A percentile compares a stretch with the other conserved stretches of the same genome.
These are phyloP conservation scores for Ogataea sp. DNA, from an alignment of 805 yeast species.

Conservation along the genomic window DNA sequence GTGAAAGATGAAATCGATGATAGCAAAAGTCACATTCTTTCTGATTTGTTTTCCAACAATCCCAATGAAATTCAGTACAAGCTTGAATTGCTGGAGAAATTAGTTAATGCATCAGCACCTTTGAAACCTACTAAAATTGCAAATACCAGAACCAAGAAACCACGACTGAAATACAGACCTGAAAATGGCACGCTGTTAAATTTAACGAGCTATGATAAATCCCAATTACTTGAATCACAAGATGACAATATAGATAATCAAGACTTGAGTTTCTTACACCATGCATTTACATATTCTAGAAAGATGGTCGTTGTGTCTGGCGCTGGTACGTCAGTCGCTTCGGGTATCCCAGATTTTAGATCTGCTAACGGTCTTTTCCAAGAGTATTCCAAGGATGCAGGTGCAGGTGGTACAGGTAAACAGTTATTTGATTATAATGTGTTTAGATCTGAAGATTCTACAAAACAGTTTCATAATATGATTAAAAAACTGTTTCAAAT, in stretches of 20 bases:
- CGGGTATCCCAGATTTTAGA: slow-evolving; percentile 78
- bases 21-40: too few species aligned
- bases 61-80: neutral
- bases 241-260: slow-evolving; percentile 24
- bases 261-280: slow-evolving; percentile 41
- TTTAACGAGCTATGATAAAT: slow-evolving; percentile 20
- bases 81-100: neutral
- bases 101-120: neutral
- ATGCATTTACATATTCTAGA: slow-evolving; percentile 46
- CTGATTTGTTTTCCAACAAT: too few species aligned
- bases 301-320: slow-evolving; percentile 67
- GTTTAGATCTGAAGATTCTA: slow-evolving; percentile 54
- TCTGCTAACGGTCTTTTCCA: slow-evolving; percentile 72
- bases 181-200: slow-evolving; percentile 35
- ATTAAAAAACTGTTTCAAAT: slow-evolving; percentile 52
- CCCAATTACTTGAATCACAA: slow-evolving; percentile 22
- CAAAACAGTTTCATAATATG: slow-evolving; percentile 65
- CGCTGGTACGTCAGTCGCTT: slow-evolving; percentile 86
- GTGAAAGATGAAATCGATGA: too few species aligned
- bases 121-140: neutral
- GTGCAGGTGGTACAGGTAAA: slow-evolving; percentile 38
- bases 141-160: slow-evolving; percentile 20
- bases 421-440: slow-evolving; percentile 74
- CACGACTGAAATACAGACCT: slow-evolving; percentile 39
- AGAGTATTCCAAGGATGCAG: slow-evolving; percentile 33